Base-by-base conservation (phyloP, 2,329 filamentous ascomycete genomes). In the Coleophoma eucalyptorum region DNA sequence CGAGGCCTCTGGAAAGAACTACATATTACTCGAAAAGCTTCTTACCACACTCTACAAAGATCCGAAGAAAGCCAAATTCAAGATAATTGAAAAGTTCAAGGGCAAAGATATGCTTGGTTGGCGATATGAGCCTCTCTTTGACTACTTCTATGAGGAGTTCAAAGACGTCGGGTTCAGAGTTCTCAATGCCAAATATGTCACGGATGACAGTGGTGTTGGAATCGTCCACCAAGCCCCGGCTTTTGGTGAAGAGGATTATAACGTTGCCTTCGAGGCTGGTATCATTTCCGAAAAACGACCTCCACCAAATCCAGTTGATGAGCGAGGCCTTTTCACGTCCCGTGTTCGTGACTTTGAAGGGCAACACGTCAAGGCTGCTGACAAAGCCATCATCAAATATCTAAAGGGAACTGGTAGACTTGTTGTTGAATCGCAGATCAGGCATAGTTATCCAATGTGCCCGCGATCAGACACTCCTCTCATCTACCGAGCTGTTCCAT, bases 221-320 rank as follows among this genome's bases (percentile, higher is more conserved):
- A 87, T 97, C 55, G 93, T 97, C 42, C 93, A 97, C 69, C 91
- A 97, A 69, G 81, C 93, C 4, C 93, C 93, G 2, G 90, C 91
- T 1, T 97, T 93, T 65, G 93, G 93, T 80, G 90, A 97, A 71
- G 93, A 97, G 58, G 93, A 97, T 85, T 97, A 96, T 75, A 86
- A 86, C 58, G 83, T 94, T 52, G 89, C 88, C 8, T 69, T 91
- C 54, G 84, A 86, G 51, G 76, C 83, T 43, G 92, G 90, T 40
- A 80, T 96, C 60, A 87, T 97, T 64, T 87, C 71, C 55, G 87
- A 91, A 58, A 80, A 82, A 52, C 84, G 89, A 49, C 77, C 84
- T 34, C 90, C 93, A n/a, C 91, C 92, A 1, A 93, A 95, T 65
- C 93, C 93, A 1, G 86, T 97, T n/a, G 87, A 95, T 62, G 88